Evolutionary conservation across 2,329 filamentous ascomycete genomes (phyloP), one percentile per base, ranked within the genome.

Genomic region (Calcarisporium arbuscula): DNA sequence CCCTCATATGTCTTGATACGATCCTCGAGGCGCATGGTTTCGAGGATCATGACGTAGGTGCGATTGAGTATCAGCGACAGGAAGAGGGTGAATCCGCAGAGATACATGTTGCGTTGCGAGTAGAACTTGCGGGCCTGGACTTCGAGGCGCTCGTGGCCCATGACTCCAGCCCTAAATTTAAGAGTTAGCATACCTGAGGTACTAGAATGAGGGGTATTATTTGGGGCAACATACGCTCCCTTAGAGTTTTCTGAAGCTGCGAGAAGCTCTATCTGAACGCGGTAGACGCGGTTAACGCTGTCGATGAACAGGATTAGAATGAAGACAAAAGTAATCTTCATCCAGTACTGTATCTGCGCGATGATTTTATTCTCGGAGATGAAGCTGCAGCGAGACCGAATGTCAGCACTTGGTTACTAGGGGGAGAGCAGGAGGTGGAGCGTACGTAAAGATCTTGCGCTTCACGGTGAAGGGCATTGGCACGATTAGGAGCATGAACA

Each of bases 101-200:
- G 88, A 70, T 98, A 98, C 92, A 98, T 98, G 80, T 98, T 98
- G 64, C 92, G 89, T 72, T 98, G 90, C 43, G 89, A 95, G 77
- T 98, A 98, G 74, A 98, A 98, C 69, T 98, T 98, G 75, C 92
- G 88, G 47, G 92, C 90, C 66, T 98, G 92, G 34, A 96, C 90
- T 68, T 98, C 92, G 77, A 94, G 88, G 46, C 92, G 90, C 61
- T 96, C 92, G 57, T 86, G 82, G 45, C 92, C 90, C 52, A 95
- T 79, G 40, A 89, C 80, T 33, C 80, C 77, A 56, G 83, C 64
- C 38, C 64, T 68, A 47, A 36, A 35, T 22, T 38, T 26, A n/a
- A 17, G 26, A 11, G 38, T 54, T 45, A 54, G 50, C 29, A 42
- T 35, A 6, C n/a, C 30, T 18, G 15, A 17, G 12, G 26, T 12